These are phyloP conservation scores for Ceratocystis ficicola DNA, from an alignment of 2,329 filamentous ascomycete genomes.

Conservation along the genomic window DNA sequence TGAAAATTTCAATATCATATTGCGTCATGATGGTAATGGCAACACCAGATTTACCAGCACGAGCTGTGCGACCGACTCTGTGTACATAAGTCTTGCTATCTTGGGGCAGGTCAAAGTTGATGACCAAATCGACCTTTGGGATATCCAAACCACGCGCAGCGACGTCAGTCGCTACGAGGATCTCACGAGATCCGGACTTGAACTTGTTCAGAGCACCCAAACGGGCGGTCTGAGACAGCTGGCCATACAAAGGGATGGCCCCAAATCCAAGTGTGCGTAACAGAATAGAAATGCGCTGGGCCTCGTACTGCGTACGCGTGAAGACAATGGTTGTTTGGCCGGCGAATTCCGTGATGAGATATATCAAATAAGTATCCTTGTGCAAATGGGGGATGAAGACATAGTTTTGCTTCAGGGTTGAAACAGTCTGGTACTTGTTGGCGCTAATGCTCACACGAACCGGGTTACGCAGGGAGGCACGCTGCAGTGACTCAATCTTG, in stretches of 20 bases:
- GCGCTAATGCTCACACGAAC: slow-evolving; percentile 69
- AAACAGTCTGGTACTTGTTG: slow-evolving; percentile 82
- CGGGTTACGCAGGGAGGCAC: slow-evolving; percentile 76
- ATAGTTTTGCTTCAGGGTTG: slow-evolving; percentile 75
- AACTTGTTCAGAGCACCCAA: slow-evolving; percentile 87
- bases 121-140: slow-evolving; percentile 73
- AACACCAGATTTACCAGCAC: slow-evolving; percentile 72
- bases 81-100: slow-evolving; percentile 89
- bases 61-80: slow-evolving; percentile 74
- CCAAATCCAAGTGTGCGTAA: slow-evolving; percentile 75
- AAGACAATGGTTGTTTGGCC: slow-evolving; percentile 88
- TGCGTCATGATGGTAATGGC: slow-evolving; percentile 75
- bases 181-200: slow-evolving; percentile 63
- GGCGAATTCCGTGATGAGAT: slow-evolving; percentile 71
- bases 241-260: slow-evolving; percentile 85
- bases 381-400: slow-evolving; percentile 73
- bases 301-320: slow-evolving; percentile 81
- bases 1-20: slow-evolving; percentile 71
- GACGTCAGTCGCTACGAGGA: slow-evolving; percentile 89
- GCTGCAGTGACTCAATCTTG: slow-evolving; percentile 84
- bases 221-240: slow-evolving; percentile 76
- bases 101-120: slow-evolving; percentile 74
- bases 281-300: slow-evolving; percentile 72
- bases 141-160: slow-evolving; percentile 88
- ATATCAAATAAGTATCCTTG: slow-evolving; percentile 84